Base-by-base conservation (phyloP, 352 stramenopile genomes). In the Globisporangium parvum region DNA sequence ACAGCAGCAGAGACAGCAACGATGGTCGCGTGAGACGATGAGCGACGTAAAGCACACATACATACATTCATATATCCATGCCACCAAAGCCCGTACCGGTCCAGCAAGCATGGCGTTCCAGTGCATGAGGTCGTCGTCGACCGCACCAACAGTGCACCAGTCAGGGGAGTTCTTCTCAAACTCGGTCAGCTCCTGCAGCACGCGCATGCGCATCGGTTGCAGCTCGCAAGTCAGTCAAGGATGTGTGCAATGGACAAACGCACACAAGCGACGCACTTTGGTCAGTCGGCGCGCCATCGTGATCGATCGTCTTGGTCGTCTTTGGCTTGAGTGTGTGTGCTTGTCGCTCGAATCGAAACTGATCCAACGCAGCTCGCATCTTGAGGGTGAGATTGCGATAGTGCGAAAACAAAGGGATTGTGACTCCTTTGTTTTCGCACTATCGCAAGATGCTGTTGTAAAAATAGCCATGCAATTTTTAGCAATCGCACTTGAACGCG, bases 21-120 rank as follows among this genome's bases (percentile, higher is more conserved):
- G 21, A 37, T 9, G 14, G 2, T 5, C 17, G n/a, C 28, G 20
- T 31, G 14, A 37, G 46, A 23, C 21, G 9, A 12, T 9, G 51
- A 4, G 14, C n/a, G 9, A 24, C 1, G 12, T 17, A 37, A 15
- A 1, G 51, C 49, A 31, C 23, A 40, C 14, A 37, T 12, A 31
- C 31, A 45, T 6, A 31, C 2, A 24, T 26, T 15, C n/a, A n/a
- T n/a, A n/a, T n/a, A n/a, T n/a, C n/a, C n/a, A n/a, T n/a, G n/a
- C n/a, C n/a, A 21, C 9, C 18, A 46, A 18, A 18, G 10, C 20
- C 80, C 83, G 53, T 84, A 95, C 85, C n/a, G 86, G 86, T 17
- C 86, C 86, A 12, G 83, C 83, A 33, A 96, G 75, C 82, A 96
- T 95, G 41, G 86, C 86, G 62, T 95, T 95, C 86, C 86, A 96